Evolutionary conservation across 177 flowering plant genomes (phyloP).

Genomic region (Telopea speciosissima): DNA sequence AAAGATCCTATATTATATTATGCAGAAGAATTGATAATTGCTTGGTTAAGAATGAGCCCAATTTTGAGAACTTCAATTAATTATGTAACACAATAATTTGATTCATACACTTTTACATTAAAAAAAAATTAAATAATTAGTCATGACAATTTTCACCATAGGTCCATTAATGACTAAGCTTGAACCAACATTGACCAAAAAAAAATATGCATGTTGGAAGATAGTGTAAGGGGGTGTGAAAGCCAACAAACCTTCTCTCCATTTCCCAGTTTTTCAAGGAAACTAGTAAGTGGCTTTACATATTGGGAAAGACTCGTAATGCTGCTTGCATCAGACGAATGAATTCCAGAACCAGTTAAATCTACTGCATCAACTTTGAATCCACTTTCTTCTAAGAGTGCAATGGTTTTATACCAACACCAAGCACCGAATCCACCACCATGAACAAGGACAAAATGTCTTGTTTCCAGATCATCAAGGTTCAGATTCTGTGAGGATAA

Average conservation of each 20-base stretch:
- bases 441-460: conserved; percentile 86
- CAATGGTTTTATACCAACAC: conserved; percentile 98
- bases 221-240: background rate
- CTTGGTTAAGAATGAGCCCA: background rate
- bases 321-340: conserved; percentile 66
- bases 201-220: background rate
- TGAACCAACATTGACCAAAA: no score
- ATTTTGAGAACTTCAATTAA: background rate
- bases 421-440: conserved; percentile 99
- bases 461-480: conserved; percentile 63
- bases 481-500: conserved; percentile 41
- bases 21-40: background rate
- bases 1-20: background rate
- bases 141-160: background rate
- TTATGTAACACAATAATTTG: background rate
- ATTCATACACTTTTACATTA: background rate
- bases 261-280: conserved; percentile 58
- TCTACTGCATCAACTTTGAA: conserved; percentile 80
- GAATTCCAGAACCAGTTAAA: conserved; percentile 83
- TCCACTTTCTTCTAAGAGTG: conserved; percentile 83
- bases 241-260: conserved; percentile 53
- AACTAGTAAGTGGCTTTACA: conserved; percentile 74
- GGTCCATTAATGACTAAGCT: background rate
- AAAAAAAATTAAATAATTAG: background rate
- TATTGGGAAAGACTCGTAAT: conserved; percentile 77